phyloP scores from a whole-genome alignment of 2,329 filamentous ascomycete species.

The Lachnellula occidentalis region DNA sequence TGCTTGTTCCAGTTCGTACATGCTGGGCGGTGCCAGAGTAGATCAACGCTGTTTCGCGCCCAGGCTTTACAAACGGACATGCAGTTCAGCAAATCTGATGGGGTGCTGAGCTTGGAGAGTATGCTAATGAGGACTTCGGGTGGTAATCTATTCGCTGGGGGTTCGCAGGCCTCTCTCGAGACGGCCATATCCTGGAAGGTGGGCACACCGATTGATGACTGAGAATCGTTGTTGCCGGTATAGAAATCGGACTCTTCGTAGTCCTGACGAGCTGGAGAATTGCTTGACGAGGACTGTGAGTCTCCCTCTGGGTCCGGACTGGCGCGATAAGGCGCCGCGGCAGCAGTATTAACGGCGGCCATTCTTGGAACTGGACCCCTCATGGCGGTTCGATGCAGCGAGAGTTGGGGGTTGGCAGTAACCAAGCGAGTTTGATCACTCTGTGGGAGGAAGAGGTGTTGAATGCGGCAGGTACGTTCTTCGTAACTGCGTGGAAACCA shows the following conservation, averaged over 20 bases:
- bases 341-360: conserved; percentile 18
- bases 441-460: no score
- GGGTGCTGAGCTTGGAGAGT: conserved; percentile 74
- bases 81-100: conserved; percentile 75
- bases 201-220: conserved; percentile 81
- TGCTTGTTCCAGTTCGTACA: conserved; percentile 85
- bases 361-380: conserved; percentile 23
- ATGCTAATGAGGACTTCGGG: conserved; percentile 93
- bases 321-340: conserved; percentile 20
- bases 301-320: conserved; percentile 28
- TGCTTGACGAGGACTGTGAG: conserved; percentile 50
- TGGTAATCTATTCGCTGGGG: conserved; percentile 80
- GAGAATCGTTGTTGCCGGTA: conserved; percentile 81
- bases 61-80: conserved; percentile 94
- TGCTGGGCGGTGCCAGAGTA: conserved; percentile 89
- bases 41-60: conserved; percentile 86
- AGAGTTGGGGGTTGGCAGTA: not conserved
- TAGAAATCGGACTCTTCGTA: conserved; percentile 95
- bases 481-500: no score
- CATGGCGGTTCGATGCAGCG: conserved; percentile 17
- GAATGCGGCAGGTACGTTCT: no score
- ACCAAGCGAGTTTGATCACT: not conserved
- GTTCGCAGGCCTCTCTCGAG: conserved; percentile 60
- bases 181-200: conserved; percentile 70
- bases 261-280: conserved; percentile 68